Percentiles rank a stretch among this genome's conserved stretches.
phyloP scores from a whole-genome alignment of 176 grass and related monocot species.

The Cymbopogon citratus region DNA sequence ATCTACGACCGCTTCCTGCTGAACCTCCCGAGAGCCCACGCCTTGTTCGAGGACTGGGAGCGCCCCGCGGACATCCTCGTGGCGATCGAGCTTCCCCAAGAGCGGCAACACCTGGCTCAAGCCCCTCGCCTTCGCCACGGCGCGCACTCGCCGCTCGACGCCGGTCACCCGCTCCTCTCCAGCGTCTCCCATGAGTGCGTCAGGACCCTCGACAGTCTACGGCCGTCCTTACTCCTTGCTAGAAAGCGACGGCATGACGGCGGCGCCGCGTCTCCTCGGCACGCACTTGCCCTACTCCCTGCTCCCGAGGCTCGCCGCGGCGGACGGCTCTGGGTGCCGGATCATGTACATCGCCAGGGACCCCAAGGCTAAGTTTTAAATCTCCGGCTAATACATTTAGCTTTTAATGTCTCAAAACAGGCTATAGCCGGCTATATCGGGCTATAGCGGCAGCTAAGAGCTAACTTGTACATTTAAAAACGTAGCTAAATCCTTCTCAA shows the following conservation, averaged over 20 bases:
- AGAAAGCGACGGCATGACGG: neutral
- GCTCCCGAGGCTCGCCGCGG: neutral
- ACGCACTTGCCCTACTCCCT: constrained; percentile 34
- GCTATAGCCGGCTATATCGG: no score
- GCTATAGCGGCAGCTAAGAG: no score
- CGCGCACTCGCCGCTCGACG: neutral
- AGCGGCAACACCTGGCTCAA: constrained; percentile 52
- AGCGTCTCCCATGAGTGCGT: constrained; percentile 27
- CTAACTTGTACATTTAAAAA: neutral
- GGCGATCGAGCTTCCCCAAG: constrained; percentile 22
- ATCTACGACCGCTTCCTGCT: neutral
- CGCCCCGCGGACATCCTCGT: neutral
- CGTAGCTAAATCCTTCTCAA: no score
- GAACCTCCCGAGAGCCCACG: neutral
- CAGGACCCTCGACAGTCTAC: neutral
- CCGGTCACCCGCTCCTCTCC: constrained; percentile 19
- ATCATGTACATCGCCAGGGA: constrained; percentile 20
- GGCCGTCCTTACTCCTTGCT: neutral
- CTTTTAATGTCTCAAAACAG: no score
- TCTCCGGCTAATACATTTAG: no score
- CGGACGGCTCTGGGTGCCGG: neutral
- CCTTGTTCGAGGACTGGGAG: neutral
- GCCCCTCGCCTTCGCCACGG: constrained; percentile 8
- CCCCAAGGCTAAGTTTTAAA: constrained; percentile 9
- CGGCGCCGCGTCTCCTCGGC: neutral